Conservation (phyloP, 176 grass and related monocot species). For the Thinopyrum elongatum region DNA sequence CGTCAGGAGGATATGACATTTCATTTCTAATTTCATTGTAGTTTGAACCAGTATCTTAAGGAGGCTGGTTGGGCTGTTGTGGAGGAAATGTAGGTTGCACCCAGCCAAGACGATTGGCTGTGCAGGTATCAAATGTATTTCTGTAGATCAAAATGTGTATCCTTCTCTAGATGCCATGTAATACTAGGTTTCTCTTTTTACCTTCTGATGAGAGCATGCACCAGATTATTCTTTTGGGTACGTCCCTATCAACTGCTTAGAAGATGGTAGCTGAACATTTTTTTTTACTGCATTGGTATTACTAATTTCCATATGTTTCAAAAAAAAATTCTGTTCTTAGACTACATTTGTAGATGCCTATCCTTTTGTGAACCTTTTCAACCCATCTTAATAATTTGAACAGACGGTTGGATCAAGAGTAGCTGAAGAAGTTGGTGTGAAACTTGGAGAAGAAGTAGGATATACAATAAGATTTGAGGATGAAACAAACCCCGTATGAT, state of each 20-base stretch:
- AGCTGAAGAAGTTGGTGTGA: constrained; percentile 77
- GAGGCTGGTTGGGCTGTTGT: constrained; percentile 92
- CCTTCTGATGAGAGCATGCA: neutral
- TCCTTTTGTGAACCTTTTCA: constrained; percentile 14
- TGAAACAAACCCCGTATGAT: constrained; percentile 82
- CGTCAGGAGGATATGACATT: too few relatives aligned
- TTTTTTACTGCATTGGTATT: neutral
- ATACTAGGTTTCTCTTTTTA: neutral
- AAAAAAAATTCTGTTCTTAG: neutral
- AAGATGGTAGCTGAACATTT: neutral
- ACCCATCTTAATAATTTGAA: neutral
- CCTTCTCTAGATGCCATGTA: constrained; percentile 3
- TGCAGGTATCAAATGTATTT: constrained; percentile 64
- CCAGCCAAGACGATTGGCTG: constrained; percentile 86
- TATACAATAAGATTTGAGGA: constrained; percentile 98
- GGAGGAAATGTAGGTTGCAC: constrained; percentile 91
- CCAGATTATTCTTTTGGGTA: neutral
- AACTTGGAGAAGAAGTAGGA: constrained; percentile 93
- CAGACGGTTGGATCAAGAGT: constrained; percentile 71
- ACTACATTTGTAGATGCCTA: constrained; percentile 3
- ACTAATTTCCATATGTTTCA: constrained; percentile 6
- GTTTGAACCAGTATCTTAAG: constrained; percentile 88
- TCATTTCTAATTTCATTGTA: too few relatives aligned
- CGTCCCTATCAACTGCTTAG: neutral
- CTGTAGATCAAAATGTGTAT: constrained; percentile 25